phyloP scores from a whole-genome alignment of 345 rosid species.

The Stellera chamaejasme region DNA sequence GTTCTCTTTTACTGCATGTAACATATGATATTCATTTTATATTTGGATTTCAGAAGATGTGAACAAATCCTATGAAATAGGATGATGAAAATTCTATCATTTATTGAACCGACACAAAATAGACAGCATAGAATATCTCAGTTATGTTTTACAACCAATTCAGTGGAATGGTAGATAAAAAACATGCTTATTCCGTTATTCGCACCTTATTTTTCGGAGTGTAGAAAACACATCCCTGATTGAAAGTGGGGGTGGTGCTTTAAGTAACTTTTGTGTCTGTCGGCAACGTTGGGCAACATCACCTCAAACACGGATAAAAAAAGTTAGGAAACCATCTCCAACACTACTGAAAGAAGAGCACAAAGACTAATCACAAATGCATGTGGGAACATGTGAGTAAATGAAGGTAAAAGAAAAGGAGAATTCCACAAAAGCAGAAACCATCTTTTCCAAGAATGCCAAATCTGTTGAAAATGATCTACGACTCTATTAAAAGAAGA shows the following conservation, averaged over 20 bases:
- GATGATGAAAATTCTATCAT: too few relatives aligned
- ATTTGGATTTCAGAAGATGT: too few relatives aligned
- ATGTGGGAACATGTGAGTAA: too few relatives aligned
- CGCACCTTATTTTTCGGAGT: conserved; percentile 72
- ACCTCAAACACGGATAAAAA: conserved; percentile 36
- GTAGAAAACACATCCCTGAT: conserved; percentile 57
- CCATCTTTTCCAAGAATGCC: conserved; percentile 76
- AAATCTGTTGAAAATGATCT: conserved; percentile 25
- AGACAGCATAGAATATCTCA: conserved; percentile 6
- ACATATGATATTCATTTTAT: too few relatives aligned
- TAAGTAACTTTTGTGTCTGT: conserved; percentile 73
- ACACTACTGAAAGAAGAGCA: background rate
- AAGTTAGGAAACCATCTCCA: conserved; percentile 6
- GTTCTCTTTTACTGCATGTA: too few relatives aligned
- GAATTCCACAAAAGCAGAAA: conserved; percentile 1
- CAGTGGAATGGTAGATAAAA: background rate
- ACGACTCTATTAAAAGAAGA: background rate
- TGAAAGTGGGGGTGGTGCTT: conserved; percentile 64
- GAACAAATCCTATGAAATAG: too few relatives aligned
- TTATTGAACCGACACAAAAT: too few relatives aligned
- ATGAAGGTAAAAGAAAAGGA: background rate
- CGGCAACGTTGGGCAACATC: conserved; percentile 89
- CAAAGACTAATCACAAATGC: conserved; percentile 1
- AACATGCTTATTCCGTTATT: conserved; percentile 11
- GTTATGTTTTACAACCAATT: conserved; percentile 1